Evolutionary conservation across 148 eudicot species (phyloP).

Genomic region (Gaultheria prostrata): DNA sequence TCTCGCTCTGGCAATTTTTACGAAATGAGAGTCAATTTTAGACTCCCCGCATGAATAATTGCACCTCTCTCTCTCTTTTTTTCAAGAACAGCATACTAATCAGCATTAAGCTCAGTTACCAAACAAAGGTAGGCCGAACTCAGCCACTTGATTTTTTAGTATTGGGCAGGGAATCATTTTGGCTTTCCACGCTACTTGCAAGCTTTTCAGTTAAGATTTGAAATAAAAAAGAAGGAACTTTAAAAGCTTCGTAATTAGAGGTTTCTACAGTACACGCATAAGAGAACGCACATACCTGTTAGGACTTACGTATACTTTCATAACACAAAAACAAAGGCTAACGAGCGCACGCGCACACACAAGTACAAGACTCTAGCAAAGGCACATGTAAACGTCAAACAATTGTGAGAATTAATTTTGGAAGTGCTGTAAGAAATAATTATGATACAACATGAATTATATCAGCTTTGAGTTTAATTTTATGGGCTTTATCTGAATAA

Average conservation of each 20-base stretch:
- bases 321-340: background rate
- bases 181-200: background rate
- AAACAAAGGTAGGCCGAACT: background rate
- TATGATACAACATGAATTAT: background rate
- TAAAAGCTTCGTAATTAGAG: background rate
- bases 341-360: no score
- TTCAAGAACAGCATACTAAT: background rate
- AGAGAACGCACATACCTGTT: background rate
- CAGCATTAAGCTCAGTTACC: conserved; percentile 1
- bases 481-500: background rate
- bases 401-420: background rate
- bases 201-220: background rate
- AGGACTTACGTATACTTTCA: background rate
- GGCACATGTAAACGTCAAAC: background rate
- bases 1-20: background rate
- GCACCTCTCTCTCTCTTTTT: background rate
- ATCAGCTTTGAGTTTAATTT: background rate
- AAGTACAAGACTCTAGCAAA: background rate
- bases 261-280: background rate
- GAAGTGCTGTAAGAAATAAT: background rate
- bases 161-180: background rate
- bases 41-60: background rate
- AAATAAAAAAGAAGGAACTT: background rate
- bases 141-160: background rate
- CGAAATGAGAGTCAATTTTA: no score